These are phyloP conservation scores for Maudiozyma serrabonitensis DNA, from an alignment of 805 yeast genomes.

Conservation along the genomic window DNA sequence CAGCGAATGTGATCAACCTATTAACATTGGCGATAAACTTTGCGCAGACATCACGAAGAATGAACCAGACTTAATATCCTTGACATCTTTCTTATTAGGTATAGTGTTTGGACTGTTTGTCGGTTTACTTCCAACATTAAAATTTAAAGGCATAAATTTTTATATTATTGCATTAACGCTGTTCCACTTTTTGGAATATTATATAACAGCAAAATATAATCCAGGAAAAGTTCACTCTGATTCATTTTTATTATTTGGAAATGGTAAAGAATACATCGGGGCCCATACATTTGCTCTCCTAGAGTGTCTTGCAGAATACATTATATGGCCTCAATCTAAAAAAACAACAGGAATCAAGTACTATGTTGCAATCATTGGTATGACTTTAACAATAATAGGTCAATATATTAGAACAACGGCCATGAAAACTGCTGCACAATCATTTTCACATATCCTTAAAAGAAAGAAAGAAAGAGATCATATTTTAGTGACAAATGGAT, in stretches of 20 bases:
- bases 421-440: constrained; percentile 79
- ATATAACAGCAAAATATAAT: constrained; percentile 68
- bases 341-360: constrained; percentile 1
- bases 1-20: constrained; percentile 1
- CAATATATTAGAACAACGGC: constrained; percentile 64
- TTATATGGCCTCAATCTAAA: constrained; percentile 34
- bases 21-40: constrained; percentile 1
- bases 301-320: constrained; percentile 40
- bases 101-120: constrained; percentile 32
- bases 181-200: constrained; percentile 80
- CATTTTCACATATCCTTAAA: constrained; percentile 77
- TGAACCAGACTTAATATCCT: constrained; percentile 35
- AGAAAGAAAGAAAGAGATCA: constrained; percentile 45
- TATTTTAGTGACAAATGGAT: constrained; percentile 59
- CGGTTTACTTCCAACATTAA: constrained; percentile 21
- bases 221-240: constrained; percentile 54
- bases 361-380: constrained; percentile 35
- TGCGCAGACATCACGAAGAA: constrained; percentile 32
- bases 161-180: constrained; percentile 45
- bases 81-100: constrained; percentile 39
- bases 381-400: constrained; percentile 40
- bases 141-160: constrained; percentile 31
- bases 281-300: constrained; percentile 48
- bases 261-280: constrained; percentile 46
- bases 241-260: constrained; percentile 51